Evolutionary conservation across 257 asterid genomes (phyloP).

Genomic region (Osmanthus fragrans): DNA sequence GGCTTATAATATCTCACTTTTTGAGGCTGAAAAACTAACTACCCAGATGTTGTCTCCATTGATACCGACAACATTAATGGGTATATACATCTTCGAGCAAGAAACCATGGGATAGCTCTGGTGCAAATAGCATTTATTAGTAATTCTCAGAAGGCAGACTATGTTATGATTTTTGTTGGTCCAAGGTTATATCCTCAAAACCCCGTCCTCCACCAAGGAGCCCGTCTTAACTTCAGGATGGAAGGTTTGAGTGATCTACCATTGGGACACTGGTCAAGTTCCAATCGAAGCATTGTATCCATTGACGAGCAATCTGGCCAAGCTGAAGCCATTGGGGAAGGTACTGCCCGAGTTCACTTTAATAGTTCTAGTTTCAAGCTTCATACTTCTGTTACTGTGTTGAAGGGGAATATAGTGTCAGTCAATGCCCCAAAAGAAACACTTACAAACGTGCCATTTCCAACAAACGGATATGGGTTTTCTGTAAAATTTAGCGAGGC

Average conservation of each 20-base stretch:
- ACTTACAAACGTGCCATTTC: conserved; percentile 75
- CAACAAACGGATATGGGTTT: conserved; percentile 68
- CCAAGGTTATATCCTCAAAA: conserved; percentile 71
- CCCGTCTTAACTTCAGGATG: conserved; percentile 51
- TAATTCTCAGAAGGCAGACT: conserved; percentile 60
- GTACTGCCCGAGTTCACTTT: conserved; percentile 52
- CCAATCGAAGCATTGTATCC: conserved; percentile 52
- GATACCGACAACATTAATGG: conserved; percentile 42
- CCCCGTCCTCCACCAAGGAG: conserved; percentile 62
- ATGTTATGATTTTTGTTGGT: conserved; percentile 66
- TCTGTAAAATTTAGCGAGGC: conserved; percentile 49
- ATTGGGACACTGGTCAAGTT: conserved; percentile 73
- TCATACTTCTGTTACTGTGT: conserved; percentile 62
- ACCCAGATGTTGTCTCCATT: conserved; percentile 64
- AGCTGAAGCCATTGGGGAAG: conserved; percentile 77
- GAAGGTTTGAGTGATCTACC: conserved; percentile 56
- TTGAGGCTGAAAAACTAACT: conserved; percentile 72
- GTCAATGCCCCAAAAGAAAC: conserved; percentile 66
- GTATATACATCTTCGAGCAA: conserved; percentile 47
- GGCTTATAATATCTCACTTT: conserved; percentile 58
- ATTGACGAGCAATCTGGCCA: conserved; percentile 64
- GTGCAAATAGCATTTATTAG: conserved; percentile 48
- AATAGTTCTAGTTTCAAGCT: conserved; percentile 49
- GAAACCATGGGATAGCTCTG: conserved; percentile 71
- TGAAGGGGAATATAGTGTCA: conserved; percentile 47